Percentiles rank a stretch among this genome's conserved stretches.
phyloP scores from a whole-genome alignment of 305 asterid species.

The Nicotiana rustica region DNA sequence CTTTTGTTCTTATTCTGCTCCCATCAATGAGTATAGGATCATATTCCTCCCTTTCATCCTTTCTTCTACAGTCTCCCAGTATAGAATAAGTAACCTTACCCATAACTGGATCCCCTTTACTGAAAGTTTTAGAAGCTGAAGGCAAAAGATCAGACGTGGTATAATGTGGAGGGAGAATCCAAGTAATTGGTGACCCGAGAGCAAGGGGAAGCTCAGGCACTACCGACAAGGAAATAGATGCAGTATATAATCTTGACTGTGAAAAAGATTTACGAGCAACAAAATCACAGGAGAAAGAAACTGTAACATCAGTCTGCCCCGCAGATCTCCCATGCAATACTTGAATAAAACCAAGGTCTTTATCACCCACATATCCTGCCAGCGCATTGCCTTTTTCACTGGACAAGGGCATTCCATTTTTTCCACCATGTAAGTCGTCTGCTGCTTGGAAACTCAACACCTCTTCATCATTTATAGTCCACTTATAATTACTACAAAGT shows the following conservation, averaged over 20 bases:
- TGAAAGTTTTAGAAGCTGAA: slow-evolving; percentile 51
- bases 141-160: slow-evolving; percentile 81
- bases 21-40: slow-evolving; percentile 67
- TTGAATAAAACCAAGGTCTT: slow-evolving; percentile 62
- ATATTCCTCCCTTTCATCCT: slow-evolving; percentile 49
- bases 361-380: slow-evolving; percentile 49
- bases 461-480: slow-evolving; percentile 71
- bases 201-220: slow-evolving; percentile 85
- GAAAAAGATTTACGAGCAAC: slow-evolving; percentile 50
- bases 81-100: slow-evolving; percentile 75
- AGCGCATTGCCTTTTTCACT: slow-evolving; percentile 44
- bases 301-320: slow-evolving; percentile 69
- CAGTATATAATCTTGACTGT: slow-evolving; percentile 62
- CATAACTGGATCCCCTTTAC: slow-evolving; percentile 56
- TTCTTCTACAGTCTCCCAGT: slow-evolving; percentile 55
- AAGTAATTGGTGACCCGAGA: slow-evolving; percentile 74
- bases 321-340: slow-evolving; percentile 76
- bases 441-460: slow-evolving; percentile 59
- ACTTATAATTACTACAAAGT: slow-evolving; percentile 69
- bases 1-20: slow-evolving; percentile 66
- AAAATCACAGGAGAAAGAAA: slow-evolving; percentile 81
- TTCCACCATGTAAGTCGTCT: slow-evolving; percentile 38
- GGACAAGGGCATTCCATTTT: slow-evolving; percentile 35
- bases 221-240: slow-evolving; percentile 70
- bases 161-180: slow-evolving; percentile 90